phyloP scores from a whole-genome alignment of 331 rosid genomes.

The Malus hybrid region DNA sequence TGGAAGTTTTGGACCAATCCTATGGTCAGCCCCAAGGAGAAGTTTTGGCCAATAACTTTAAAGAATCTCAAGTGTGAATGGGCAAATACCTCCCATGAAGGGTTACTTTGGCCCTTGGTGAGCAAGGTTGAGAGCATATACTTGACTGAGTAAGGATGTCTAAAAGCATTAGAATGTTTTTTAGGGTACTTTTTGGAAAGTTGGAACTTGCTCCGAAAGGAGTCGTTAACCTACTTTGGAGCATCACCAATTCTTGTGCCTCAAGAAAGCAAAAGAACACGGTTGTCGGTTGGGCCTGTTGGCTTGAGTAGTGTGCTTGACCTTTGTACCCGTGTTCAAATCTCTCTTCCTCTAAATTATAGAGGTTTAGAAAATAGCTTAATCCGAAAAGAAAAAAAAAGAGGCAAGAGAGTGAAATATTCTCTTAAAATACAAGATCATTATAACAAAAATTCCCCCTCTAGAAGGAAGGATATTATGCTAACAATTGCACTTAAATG shows the following conservation, averaged over 20 bases:
- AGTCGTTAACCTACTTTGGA: background rate
- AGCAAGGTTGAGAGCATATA: background rate
- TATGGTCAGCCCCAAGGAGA: background rate
- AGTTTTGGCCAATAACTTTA: background rate
- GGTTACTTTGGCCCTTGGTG: background rate
- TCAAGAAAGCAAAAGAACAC: background rate
- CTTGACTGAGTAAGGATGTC: background rate
- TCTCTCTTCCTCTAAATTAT: no score
- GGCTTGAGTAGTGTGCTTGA: background rate
- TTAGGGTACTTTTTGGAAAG: background rate
- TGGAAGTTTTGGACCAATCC: background rate
- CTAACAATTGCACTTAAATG: background rate
- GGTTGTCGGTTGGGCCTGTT: background rate
- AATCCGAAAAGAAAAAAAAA: no score
- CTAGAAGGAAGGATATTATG: background rate
- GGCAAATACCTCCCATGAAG: background rate
- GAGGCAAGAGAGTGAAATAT: no score
- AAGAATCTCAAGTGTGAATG: background rate
- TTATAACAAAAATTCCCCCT: conserved; percentile 13
- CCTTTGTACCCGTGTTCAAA: background rate
- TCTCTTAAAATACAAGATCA: background rate
- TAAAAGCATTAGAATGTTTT: no score
- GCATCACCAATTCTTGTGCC: background rate
- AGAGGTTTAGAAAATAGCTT: no score
- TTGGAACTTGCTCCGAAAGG: background rate